A percentile compares a stretch with the other conserved stretches of the same genome.
Conservation (phyloP, 306 rosid genomes). For the Astragalus membranaceus region DNA sequence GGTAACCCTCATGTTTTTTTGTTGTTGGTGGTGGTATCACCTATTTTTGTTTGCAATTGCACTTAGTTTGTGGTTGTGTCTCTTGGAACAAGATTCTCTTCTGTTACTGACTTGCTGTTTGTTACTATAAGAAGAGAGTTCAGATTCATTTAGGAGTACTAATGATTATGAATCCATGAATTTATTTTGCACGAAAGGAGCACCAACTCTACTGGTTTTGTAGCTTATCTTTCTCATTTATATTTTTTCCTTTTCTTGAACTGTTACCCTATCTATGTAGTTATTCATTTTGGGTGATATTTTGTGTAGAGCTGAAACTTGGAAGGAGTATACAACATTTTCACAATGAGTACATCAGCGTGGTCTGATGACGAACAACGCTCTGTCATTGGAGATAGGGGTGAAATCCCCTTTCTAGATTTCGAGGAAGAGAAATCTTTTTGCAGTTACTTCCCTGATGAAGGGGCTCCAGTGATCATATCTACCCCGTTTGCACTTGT, state of each 20-base stretch:
- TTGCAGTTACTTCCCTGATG: constrained; percentile 46
- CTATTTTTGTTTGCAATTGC: background rate
- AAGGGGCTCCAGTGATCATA: constrained; percentile 47
- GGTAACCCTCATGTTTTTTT: background rate
- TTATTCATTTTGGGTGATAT: background rate
- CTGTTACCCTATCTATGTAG: background rate
- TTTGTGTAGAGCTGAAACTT: constrained; percentile 31
- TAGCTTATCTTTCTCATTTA: background rate
- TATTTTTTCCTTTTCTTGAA: background rate
- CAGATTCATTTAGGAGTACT: background rate
- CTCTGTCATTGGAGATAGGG: constrained; percentile 72
- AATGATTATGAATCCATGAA: background rate
- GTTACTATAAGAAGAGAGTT: background rate
- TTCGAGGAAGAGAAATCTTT: constrained; percentile 68
- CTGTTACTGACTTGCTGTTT: background rate
- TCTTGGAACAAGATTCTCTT: background rate
- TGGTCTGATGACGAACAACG: constrained; percentile 59
- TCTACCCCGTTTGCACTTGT: constrained; percentile 69
- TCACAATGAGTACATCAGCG: constrained; percentile 47
- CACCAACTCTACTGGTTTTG: background rate
- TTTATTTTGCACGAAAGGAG: background rate
- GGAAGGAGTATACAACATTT: constrained; percentile 15
- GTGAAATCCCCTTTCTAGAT: constrained; percentile 73
- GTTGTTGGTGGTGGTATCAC: background rate
- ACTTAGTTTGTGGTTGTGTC: background rate